Evolutionary conservation across 257 asterid genomes (phyloP).

Genomic region (Solanum clarkiae): DNA sequence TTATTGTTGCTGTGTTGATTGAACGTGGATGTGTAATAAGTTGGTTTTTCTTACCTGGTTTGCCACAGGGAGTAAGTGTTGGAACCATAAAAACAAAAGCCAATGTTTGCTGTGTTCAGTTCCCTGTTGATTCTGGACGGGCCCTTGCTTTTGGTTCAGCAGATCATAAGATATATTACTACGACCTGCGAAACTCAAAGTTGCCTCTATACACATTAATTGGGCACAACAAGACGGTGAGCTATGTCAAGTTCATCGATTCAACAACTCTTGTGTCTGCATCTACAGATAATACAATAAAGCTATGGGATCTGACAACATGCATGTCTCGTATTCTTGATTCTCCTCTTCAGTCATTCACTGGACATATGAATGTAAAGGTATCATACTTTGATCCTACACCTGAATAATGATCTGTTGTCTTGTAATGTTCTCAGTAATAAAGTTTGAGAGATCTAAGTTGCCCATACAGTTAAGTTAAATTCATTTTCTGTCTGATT

Average conservation of each 20-base stretch:
- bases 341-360: slow-evolving; percentile 79
- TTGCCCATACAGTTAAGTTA: not conserved
- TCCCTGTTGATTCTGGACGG: slow-evolving; percentile 70
- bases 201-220: slow-evolving; percentile 76
- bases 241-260: slow-evolving; percentile 90
- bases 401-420: not conserved
- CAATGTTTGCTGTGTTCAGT: slow-evolving; percentile 96
- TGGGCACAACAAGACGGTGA: slow-evolving; percentile 92
- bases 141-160: slow-evolving; percentile 96
- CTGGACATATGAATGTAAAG: slow-evolving; percentile 91
- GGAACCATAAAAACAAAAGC: slow-evolving; percentile 90
- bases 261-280: slow-evolving; percentile 93
- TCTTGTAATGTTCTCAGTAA: not conserved
- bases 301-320: slow-evolving; percentile 95
- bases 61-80: slow-evolving; percentile 82
- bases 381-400: slow-evolving; percentile 20
- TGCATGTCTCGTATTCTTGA: slow-evolving; percentile 67
- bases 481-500: not conserved
- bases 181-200: slow-evolving; percentile 83
- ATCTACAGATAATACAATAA: slow-evolving; percentile 83
- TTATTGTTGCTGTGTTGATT: slow-evolving; percentile 27
- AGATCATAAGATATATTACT: slow-evolving; percentile 84
- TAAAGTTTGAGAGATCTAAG: not conserved
- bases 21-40: slow-evolving; percentile 32
- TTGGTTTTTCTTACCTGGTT: slow-evolving; percentile 50